These are phyloP conservation scores for Solanum pimpinellifolium DNA, from an alignment of 257 asterid species.

Conservation along the genomic window DNA sequence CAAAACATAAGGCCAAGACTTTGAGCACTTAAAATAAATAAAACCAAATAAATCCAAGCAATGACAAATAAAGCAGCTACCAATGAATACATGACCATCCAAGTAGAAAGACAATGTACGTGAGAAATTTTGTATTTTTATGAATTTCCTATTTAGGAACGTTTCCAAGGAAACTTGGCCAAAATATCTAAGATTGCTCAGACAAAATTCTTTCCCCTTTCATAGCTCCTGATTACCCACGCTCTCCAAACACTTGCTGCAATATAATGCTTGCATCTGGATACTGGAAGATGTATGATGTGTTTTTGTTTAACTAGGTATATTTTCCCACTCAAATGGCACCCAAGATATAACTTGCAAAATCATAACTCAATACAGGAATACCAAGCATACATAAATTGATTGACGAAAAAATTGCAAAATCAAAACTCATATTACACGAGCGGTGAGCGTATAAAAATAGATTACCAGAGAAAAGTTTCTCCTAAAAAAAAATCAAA, in stretches of 20 bases:
- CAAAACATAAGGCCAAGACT: not conserved
- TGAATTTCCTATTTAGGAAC: not conserved
- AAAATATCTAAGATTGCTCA: not conserved
- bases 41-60: not conserved
- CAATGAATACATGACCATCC: not conserved
- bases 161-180: not conserved
- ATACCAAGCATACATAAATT: not conserved
- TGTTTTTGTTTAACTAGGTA: not conserved
- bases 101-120: not conserved
- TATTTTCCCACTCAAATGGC: not conserved
- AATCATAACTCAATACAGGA: not conserved
- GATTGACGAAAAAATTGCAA: not conserved
- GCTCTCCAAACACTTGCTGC: not conserved
- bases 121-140: not conserved
- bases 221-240: not conserved
- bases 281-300: not conserved
- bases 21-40: not conserved
- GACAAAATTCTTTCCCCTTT: not conserved
- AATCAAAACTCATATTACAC: not conserved
- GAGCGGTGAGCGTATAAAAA: not conserved
- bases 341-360: not conserved
- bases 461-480: not conserved
- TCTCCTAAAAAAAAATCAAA: not conserved
- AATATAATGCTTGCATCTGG: not conserved
- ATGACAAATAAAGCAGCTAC: not conserved